Conservation (phyloP, 2,329 filamentous ascomycete species). For the Fusarium nodosum region DNA sequence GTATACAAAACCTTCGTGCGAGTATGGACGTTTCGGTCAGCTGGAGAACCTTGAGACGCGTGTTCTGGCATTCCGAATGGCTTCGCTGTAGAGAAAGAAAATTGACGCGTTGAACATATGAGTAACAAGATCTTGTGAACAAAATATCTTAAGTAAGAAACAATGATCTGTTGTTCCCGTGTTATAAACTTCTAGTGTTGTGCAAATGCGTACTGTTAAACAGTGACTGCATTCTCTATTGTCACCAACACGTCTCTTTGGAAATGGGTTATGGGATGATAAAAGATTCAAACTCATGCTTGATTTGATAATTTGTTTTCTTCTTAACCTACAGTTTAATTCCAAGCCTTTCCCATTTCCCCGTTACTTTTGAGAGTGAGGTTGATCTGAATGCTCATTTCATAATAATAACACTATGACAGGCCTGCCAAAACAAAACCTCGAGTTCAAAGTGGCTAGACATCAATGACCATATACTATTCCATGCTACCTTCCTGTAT, state of each 20-base stretch:
- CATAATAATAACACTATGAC: background rate
- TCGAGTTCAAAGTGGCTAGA: background rate
- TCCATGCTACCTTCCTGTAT: rapidly evolving
- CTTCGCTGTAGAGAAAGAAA: background rate
- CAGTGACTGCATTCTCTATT: background rate
- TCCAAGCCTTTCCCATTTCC: background rate
- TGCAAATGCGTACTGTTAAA: background rate
- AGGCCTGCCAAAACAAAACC: background rate
- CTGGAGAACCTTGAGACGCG: background rate
- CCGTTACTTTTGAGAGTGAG: background rate
- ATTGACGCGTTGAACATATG: background rate
- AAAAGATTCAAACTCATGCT: background rate
- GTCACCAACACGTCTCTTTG: background rate
- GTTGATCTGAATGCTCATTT: background rate
- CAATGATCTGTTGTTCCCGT: too few relatives aligned
- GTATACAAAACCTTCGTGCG: background rate
- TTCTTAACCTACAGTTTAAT: background rate
- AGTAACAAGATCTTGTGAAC: rapidly evolving
- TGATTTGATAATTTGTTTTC: background rate
- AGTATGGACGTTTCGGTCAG: background rate
- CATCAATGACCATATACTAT: background rate
- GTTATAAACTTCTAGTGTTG: background rate
- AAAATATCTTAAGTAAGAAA: background rate
- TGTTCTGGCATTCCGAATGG: background rate
- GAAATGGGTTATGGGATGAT: background rate